Percentiles rank a stretch among this genome's conserved stretches.
Evolutionary conservation across 1,139 yeast species (phyloP).

Genomic region (Debaryomycetaceae sp.): DNA sequence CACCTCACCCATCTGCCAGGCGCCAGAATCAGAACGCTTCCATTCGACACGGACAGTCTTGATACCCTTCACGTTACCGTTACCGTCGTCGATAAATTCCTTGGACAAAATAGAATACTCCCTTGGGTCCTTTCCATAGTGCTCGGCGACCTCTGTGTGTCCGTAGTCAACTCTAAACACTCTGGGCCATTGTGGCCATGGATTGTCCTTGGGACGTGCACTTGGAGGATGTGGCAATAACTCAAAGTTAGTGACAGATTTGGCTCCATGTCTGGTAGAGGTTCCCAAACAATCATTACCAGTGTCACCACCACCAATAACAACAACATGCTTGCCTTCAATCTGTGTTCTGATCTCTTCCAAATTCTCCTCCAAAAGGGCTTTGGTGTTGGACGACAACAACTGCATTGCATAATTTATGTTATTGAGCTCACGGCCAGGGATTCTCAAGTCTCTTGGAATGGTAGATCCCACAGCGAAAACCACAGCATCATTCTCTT

Average conservation of each 20-base stretch:
- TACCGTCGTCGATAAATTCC: conserved; percentile 92
- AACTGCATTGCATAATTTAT: conserved; percentile 94
- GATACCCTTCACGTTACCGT: conserved; percentile 90
- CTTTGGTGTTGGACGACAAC: conserved; percentile 84
- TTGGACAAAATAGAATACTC: conserved; percentile 93
- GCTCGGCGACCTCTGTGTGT: conserved; percentile 90
- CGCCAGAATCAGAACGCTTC: conserved; percentile 93
- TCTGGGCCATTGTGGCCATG: conserved; percentile 99
- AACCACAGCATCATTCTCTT: conserved; percentile 73
- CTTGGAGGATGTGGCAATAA: conserved; percentile 89
- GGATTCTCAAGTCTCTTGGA: conserved; percentile 91
- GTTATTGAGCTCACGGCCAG: conserved; percentile 88
- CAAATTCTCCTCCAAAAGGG: conserved; percentile 76
- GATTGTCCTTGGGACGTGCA: conserved; percentile 87
- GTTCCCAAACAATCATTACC: conserved; percentile 99
- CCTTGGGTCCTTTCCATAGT: conserved; percentile 96
- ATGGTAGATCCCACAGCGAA: conserved; percentile 96
- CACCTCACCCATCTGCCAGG: conserved; percentile 98
- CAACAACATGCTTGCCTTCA: conserved; percentile 86
- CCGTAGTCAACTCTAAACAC: conserved; percentile 97
- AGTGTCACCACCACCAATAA: conserved; percentile 99
- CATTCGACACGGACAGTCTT: conserved; percentile 97
- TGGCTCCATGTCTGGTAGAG: conserved; percentile 94
- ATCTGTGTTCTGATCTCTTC: conserved; percentile 70
- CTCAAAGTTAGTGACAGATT: conserved; percentile 93